Conservation (phyloP, 129 eudicot genomes). For the Helianthus tuberosus region DNA sequence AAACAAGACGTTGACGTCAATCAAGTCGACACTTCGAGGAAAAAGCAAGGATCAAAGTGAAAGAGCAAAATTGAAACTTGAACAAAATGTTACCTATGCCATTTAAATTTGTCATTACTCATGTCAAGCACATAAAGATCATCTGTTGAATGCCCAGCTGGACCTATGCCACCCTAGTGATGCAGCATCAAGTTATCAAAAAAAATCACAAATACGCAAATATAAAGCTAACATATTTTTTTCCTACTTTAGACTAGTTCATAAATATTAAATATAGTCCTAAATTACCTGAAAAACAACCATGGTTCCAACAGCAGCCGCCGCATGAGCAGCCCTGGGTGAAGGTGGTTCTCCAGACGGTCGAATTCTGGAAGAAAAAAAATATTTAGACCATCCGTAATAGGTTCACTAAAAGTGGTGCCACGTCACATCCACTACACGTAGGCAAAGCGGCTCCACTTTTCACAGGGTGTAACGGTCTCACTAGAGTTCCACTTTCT, state of each 20-base stretch:
- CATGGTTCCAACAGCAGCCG: conserved; percentile 98
- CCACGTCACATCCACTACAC: too few relatives aligned
- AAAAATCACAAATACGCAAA: conserved; percentile 16
- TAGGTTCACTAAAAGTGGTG: too few relatives aligned
- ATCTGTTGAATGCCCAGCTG: conserved; percentile 97
- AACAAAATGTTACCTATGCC: conserved; percentile 75
- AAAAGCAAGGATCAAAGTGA: conserved; percentile 4
- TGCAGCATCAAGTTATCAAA: conserved; percentile 28
- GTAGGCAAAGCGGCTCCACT: too few relatives aligned
- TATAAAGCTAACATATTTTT: neutral
- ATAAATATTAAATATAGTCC: neutral
- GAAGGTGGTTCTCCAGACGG: conserved; percentile 98
- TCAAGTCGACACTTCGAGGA: conserved; percentile 20
- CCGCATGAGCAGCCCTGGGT: conserved; percentile 97
- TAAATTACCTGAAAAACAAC: conserved; percentile 93
- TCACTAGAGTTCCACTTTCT: too few relatives aligned
- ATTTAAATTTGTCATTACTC: conserved; percentile 92
- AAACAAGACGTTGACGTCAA: conserved; percentile 13
- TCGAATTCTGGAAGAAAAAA: conserved; percentile 42
- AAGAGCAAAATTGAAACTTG: neutral
- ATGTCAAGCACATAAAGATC: conserved; percentile 93
- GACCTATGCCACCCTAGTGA: conserved; percentile 96
- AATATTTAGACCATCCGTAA: too few relatives aligned
- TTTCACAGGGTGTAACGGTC: too few relatives aligned
- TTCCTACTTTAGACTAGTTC: neutral